A percentile compares a stretch with the other conserved stretches of the same genome.
Evolutionary conservation across 2,329 filamentous ascomycete genomes (phyloP).

Genomic region (Penicillium sp.): DNA sequence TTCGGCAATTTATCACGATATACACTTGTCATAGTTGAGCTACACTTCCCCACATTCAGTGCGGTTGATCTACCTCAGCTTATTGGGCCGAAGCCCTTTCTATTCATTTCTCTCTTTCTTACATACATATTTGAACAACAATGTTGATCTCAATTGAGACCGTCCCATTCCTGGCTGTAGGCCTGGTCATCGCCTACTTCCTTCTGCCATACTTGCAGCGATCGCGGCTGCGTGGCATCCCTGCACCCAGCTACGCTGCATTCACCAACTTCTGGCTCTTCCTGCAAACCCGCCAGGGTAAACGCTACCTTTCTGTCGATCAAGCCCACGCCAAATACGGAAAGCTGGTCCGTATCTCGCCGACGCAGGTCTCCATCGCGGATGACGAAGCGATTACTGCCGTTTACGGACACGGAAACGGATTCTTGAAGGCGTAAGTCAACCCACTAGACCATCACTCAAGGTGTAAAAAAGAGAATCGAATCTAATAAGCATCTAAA

Average conservation of each 20-base stretch:
- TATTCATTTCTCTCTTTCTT: background rate
- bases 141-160: constrained; percentile 36
- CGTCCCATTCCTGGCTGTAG: constrained; percentile 46
- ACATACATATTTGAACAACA: background rate
- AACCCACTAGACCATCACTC: no score
- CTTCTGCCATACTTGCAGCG: constrained; percentile 60
- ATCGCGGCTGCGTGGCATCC: constrained; percentile 54
- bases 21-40: background rate
- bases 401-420: constrained; percentile 80
- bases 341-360: constrained; percentile 78
- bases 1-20: no score
- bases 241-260: constrained; percentile 55
- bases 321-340: constrained; percentile 73
- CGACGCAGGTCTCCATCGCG: constrained; percentile 79
- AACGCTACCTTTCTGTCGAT: constrained; percentile 66
- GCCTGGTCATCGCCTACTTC: constrained; percentile 56
- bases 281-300: constrained; percentile 63
- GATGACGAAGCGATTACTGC: constrained; percentile 74
- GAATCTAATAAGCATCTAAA: constrained; percentile 42
- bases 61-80: background rate
- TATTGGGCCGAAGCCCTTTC: background rate
- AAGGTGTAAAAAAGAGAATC: no score
- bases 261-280: constrained; percentile 84
- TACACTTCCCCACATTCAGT: background rate
- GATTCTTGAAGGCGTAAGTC: constrained; percentile 68